phyloP scores from a whole-genome alignment of 2,329 filamentous ascomycete species.

The Colletotrichum chlorophyti region DNA sequence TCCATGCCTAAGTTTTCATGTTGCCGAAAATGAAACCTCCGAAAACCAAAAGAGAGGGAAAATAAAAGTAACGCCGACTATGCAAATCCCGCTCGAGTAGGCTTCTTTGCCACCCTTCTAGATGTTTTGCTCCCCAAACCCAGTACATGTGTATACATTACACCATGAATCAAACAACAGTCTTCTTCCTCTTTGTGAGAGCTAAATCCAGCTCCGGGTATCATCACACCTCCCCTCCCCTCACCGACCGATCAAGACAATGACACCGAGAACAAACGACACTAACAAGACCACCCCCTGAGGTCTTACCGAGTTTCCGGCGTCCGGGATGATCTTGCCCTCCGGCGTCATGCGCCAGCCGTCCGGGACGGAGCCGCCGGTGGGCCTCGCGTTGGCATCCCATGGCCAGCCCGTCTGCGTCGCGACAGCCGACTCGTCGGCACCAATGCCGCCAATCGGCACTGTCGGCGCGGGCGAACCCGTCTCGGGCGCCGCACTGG shows the following conservation, averaged over 20 bases:
- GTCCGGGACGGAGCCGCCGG: slow-evolving; percentile 68
- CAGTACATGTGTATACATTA: background rate
- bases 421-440: slow-evolving; percentile 57
- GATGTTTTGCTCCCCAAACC: background rate
- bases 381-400: slow-evolving; percentile 62
- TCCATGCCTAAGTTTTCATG: too few relatives aligned
- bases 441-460: slow-evolving; percentile 73
- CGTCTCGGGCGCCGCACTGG: slow-evolving; percentile 67
- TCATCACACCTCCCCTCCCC: background rate
- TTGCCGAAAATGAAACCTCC: too few relatives aligned
- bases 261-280: slow-evolving; percentile 34
- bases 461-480: slow-evolving; percentile 69
- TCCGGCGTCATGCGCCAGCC: slow-evolving; percentile 82
- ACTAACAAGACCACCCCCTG: slow-evolving; percentile 34
- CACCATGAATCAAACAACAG: background rate
- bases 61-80: slow-evolving; percentile 19
- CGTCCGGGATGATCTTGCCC: slow-evolving; percentile 80
- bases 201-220: background rate
- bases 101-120: background rate
- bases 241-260: slow-evolving; percentile 24
- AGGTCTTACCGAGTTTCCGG: slow-evolving; percentile 52
- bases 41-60: too few relatives aligned
- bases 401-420: slow-evolving; percentile 73
- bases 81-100: slow-evolving; percentile 7
- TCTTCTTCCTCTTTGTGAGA: background rate